Evolutionary conservation across 805 yeast species (phyloP), one percentile per base, ranked within the genome.

Genomic region (Kuraishia ogatae): DNA sequence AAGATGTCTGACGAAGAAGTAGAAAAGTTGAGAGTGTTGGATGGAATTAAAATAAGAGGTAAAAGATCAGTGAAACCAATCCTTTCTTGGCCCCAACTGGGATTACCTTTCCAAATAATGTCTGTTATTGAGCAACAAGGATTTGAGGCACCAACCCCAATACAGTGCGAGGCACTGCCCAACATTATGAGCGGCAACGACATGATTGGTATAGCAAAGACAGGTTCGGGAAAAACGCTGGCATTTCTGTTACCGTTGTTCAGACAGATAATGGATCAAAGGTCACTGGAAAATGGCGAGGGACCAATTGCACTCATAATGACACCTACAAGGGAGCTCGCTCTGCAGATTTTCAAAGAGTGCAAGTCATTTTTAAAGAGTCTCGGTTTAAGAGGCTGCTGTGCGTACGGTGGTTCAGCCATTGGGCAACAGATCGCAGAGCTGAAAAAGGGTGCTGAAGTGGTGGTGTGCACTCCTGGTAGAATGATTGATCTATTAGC

Each of bases 171-270:
- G 63, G 91, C 97, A 0, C 75, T 92, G 22, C 98, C 99, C 0
- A 87, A 91, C 0, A 82, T 91, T 21, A 88, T 93, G 96, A 75
- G 85, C 1, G 98, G 98, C 0, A 70, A 87, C 51, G 98, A 94
- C 70, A 81, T 93, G 7, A 86, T 94, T 51, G 97, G 97, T 5
- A 86, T 94, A 21, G 98, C 99, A 0, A 90, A 91, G 60, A 94
- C 99, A 0, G 99, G 99, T 0, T 89, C 97, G 0, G 99, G 99
- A 2, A 94, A 94, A 66, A 94, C 99, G 0, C 76, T 93, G 61
- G 87, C 97, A 1, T 94, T 89, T 69, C 72, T 91, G 8, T 66
- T 94, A 6, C 97, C 99, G 0, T 69, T 94, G 71, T 74, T 93
- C 53, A 76, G 97, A 53, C 98, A 93, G 58, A 82, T 94, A 10